Evolutionary conservation across 148 eudicot genomes (phyloP).

Genomic region (Rhododendron henanense): DNA sequence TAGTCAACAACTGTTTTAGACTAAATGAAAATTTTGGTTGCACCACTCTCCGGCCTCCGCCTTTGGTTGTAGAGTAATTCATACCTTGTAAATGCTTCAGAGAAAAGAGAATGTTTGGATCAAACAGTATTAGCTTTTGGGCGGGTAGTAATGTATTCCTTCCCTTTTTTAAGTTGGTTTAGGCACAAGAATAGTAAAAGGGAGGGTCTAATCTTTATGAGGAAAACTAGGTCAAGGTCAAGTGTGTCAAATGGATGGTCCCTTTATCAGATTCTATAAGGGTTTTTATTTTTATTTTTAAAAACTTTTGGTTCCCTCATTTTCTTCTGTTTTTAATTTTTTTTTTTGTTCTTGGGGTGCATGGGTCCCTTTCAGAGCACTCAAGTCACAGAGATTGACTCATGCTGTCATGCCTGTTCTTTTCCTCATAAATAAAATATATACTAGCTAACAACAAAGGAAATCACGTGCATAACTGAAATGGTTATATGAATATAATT

Average conservation of each 20-base stretch:
- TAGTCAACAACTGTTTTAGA: no score
- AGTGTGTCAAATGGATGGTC: not conserved
- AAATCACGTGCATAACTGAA: not conserved
- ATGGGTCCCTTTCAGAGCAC: conserved; percentile 1
- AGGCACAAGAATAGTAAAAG: not conserved
- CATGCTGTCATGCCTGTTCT: not conserved
- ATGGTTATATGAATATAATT: no score
- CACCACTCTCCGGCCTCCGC: not conserved
- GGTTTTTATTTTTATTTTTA: no score
- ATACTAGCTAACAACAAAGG: not conserved
- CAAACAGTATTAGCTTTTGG: not conserved
- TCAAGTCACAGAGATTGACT: not conserved
- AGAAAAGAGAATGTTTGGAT: not conserved
- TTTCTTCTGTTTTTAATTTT: not conserved
- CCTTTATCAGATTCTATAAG: not conserved
- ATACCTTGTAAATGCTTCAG: not conserved
- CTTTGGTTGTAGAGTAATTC: not conserved
- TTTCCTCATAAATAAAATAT: not conserved
- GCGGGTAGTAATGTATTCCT: not conserved
- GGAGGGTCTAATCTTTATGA: not conserved
- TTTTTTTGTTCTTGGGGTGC: not conserved
- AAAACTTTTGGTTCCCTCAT: not conserved
- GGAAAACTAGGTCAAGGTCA: not conserved
- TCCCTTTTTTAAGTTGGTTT: not conserved
- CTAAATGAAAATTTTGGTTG: not conserved